Percentiles rank a stretch among this genome's conserved stretches.
These are phyloP conservation scores for Blastocystis sp. DNA, from an alignment of 352 stramenopile genomes.

Conservation along the genomic window DNA sequence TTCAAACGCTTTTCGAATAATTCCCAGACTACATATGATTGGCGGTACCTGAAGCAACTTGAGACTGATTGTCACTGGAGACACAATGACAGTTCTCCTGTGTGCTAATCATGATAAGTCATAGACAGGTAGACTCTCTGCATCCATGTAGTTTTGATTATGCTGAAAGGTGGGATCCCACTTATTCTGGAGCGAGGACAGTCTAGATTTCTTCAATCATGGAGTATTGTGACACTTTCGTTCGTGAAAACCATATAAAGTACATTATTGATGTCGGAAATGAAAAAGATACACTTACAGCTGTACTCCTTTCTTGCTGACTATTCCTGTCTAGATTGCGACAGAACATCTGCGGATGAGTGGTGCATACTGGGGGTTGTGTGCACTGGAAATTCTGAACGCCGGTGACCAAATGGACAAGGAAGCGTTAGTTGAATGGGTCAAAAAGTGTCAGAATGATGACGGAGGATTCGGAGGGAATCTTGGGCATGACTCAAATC, in stretches of 20 bases:
- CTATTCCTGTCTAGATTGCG: conserved; percentile 74
- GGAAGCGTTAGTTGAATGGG: conserved; percentile 82
- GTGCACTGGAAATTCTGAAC: conserved; percentile 84
- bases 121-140: not conserved
- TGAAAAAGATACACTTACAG: conserved; percentile 63
- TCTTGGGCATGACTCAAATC: conserved; percentile 86
- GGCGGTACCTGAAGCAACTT: not conserved
- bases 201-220: not conserved
- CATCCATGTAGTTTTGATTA: not conserved
- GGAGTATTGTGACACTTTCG: conserved; percentile 54
- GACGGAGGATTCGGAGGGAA: conserved; percentile 88
- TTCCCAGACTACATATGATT: not conserved
- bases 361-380: conserved; percentile 95
- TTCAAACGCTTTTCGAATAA: conserved; percentile 31
- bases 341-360: conserved; percentile 93
- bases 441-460: conserved; percentile 85
- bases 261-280: conserved; percentile 62
- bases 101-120: not conserved
- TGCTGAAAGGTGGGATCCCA: not conserved
- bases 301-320: not conserved
- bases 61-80: conserved; percentile 27
- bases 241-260: conserved; percentile 61
- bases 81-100: not conserved
- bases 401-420: conserved; percentile 75
- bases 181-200: not conserved